These are phyloP conservation scores for Elaeis guineensis DNA, from an alignment of 176 grass and related monocot species.

Conservation along the genomic window DNA sequence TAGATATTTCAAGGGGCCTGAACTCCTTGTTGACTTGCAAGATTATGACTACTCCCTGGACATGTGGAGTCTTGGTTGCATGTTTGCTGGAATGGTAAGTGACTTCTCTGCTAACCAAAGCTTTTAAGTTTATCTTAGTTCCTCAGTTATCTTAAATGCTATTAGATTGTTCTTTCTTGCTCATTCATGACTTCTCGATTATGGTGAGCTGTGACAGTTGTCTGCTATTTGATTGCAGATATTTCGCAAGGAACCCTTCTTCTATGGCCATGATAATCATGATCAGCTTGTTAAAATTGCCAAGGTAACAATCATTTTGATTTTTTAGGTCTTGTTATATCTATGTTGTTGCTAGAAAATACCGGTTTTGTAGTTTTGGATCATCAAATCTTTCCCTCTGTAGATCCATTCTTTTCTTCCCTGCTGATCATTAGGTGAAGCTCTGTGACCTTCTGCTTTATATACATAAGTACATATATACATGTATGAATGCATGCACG, in stretches of 20 bases:
- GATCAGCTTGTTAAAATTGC: slow-evolving; percentile 98
- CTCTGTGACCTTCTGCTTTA: too few relatives aligned
- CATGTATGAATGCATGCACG: too few relatives aligned
- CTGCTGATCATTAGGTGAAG: too few relatives aligned
- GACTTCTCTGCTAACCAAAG: slow-evolving; percentile 4
- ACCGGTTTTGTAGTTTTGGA: too few relatives aligned
- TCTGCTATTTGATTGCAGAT: slow-evolving; percentile 50
- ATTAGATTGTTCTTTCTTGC: slow-evolving; percentile 9
- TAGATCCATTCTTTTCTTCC: too few relatives aligned
- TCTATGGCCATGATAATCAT: slow-evolving; percentile 98
- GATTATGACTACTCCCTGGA: slow-evolving; percentile 95
- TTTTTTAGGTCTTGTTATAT: not conserved
- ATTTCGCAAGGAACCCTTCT: slow-evolving; percentile 99
- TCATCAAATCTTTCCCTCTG: too few relatives aligned
- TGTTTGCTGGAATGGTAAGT: slow-evolving; percentile 98
- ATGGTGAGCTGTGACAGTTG: too few relatives aligned
- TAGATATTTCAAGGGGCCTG: slow-evolving; percentile 94
- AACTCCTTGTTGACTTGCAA: slow-evolving; percentile 90
- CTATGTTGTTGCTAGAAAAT: too few relatives aligned
- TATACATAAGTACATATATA: too few relatives aligned
- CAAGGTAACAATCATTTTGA: slow-evolving; percentile 38
- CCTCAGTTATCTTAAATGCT: slow-evolving; percentile 2
- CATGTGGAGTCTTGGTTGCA: slow-evolving; percentile 96
- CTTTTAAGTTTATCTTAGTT: slow-evolving; percentile 6
- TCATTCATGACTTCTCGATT: not conserved